Conservation (phyloP, 768 basidiomycete species). For the Baorangia bicolor region DNA sequence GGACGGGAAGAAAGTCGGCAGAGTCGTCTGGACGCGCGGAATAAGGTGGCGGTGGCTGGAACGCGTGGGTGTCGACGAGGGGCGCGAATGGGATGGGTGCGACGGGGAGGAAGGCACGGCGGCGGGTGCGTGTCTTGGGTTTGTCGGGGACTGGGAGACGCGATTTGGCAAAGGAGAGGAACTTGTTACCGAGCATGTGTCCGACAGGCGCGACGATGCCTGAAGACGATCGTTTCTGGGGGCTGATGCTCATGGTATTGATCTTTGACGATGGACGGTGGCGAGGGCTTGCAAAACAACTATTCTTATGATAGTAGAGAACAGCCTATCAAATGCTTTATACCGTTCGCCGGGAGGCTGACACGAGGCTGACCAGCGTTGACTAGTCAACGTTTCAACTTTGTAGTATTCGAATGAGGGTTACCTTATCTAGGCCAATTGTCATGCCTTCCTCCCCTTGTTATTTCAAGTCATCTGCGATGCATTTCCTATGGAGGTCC, state of each 20-base stretch:
- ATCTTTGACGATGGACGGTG: no score
- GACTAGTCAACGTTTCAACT: no score
- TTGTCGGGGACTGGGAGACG: slow-evolving; percentile 23
- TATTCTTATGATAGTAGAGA: no score
- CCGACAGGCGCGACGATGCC: slow-evolving; percentile 4
- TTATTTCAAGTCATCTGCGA: no score
- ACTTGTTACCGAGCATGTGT: slow-evolving; percentile 18
- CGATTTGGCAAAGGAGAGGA: slow-evolving; percentile 22
- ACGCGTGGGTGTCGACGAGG: slow-evolving; percentile 24
- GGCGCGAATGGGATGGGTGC: slow-evolving; percentile 29
- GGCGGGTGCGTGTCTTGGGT: slow-evolving; percentile 11
- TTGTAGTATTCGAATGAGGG: no score
- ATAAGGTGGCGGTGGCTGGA: slow-evolving; percentile 29
- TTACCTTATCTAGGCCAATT: no score
- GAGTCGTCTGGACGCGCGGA: slow-evolving; percentile 11
- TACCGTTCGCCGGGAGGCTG: no score
- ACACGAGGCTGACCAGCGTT: no score
- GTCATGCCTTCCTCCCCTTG: no score
- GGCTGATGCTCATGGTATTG: slow-evolving; percentile 6
- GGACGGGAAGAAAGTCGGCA: slow-evolving; percentile 17
- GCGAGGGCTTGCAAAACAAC: no score
- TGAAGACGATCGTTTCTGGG: slow-evolving; percentile 6
- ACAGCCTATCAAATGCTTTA: no score
- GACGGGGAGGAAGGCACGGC: slow-evolving; percentile 11
- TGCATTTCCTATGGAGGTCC: no score